Conservation (phyloP, 2,329 filamentous ascomycete genomes). For the Venturia effusa region DNA sequence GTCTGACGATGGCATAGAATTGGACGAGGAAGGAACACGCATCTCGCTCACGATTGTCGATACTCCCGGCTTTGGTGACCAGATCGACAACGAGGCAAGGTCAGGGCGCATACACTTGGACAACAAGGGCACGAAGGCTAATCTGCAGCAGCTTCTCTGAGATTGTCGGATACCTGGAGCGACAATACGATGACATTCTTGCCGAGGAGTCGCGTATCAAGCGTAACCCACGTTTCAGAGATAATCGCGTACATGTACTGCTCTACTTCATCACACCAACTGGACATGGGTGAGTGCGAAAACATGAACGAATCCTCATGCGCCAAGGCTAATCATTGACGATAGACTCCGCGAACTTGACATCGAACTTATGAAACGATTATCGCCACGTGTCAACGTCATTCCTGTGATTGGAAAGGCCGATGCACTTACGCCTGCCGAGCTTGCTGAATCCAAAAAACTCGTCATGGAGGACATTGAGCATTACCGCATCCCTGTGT, state of each 20-base stretch:
- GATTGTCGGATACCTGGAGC: conserved; percentile 95
- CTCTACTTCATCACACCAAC: conserved; percentile 99
- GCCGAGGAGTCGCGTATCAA: conserved; percentile 99
- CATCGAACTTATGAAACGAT: conserved; percentile 98
- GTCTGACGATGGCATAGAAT: conserved; percentile 38
- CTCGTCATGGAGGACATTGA: conserved; percentile 99
- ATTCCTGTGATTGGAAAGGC: conserved; percentile 98
- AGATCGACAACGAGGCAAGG: conserved; percentile 98
- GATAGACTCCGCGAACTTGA: conserved; percentile 89
- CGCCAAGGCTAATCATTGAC: conserved; percentile 13
- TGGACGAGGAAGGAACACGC: conserved; percentile 96
- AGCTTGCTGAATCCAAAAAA: conserved; percentile 98
- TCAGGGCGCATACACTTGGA: conserved; percentile 31
- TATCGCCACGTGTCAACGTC: conserved; percentile 95
- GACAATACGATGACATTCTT: conserved; percentile 98
- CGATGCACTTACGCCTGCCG: conserved; percentile 89
- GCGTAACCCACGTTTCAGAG: conserved; percentile 98
- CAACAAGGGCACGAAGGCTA: conserved; percentile 14
- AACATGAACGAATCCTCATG: background rate
- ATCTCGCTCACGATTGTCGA: conserved; percentile 98
- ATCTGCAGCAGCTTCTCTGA: conserved; percentile 66
- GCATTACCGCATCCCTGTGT: conserved; percentile 98
- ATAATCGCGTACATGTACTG: conserved; percentile 96
- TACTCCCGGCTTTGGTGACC: conserved; percentile 95
- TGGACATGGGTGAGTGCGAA: conserved; percentile 66